Conservation (phyloP, 192 early-diverging fungal genomes). For the Fimicolochytrium jonesii region DNA sequence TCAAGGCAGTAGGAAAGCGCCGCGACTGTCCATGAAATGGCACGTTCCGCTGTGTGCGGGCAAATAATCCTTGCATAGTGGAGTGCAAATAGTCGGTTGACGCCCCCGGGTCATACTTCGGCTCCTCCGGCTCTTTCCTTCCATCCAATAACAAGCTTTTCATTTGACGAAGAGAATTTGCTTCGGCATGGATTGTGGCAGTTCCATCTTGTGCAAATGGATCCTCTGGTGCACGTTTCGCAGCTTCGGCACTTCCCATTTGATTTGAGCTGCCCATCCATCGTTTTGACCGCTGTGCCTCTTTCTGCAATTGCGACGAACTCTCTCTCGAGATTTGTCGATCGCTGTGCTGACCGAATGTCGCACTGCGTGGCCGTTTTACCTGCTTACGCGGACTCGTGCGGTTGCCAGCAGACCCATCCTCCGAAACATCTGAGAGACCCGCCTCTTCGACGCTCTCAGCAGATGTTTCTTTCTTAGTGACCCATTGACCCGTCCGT, state of each 20-base stretch:
- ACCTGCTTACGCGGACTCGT: background rate
- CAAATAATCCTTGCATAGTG: constrained; percentile 17
- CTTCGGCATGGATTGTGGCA: background rate
- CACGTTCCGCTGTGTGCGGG: background rate
- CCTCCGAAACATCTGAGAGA: background rate
- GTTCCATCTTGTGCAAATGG: background rate
- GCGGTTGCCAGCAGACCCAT: background rate
- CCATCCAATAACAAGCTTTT: background rate
- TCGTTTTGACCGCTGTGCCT: background rate
- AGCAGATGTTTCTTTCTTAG: background rate
- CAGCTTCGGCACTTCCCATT: background rate
- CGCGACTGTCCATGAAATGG: too few relatives aligned
- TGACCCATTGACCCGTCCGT: constrained; percentile 8
- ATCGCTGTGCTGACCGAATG: constrained; percentile 12
- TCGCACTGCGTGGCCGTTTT: constrained; percentile 6
- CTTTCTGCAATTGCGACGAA: background rate
- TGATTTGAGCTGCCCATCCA: constrained; percentile 4
- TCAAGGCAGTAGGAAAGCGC: background rate
- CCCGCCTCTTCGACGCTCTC: constrained; percentile 10
- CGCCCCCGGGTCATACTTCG: background rate
- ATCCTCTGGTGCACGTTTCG: background rate
- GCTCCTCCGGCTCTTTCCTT: background rate
- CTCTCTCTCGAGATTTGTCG: background rate
- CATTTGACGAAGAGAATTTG: background rate
- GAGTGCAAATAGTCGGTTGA: constrained; percentile 15